Base-by-base conservation (phyloP, 73 alveolate genomes). In the Paramecium sonneborni region DNA sequence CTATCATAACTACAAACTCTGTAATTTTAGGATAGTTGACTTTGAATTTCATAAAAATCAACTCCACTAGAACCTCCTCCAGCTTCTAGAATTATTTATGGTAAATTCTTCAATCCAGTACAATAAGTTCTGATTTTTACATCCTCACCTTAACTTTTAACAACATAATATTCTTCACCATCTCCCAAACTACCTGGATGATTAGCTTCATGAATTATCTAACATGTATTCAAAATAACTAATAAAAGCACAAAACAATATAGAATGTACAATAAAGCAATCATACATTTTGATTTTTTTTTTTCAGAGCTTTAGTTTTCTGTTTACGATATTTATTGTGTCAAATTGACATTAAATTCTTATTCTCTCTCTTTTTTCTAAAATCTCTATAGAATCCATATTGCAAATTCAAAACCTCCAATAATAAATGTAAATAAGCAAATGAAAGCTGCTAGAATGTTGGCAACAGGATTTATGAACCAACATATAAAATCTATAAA, bases 11-110 rank as follows among this genome's bases (percentile, higher is more conserved):
- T 74, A 76, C 94, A 89, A 20, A 89, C 93, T 8, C 39, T 30
- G 28, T 89, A 89, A 11, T 70, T 28, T 15, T 34, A 38, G 11
- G 44, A 41, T 41, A 70, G 68, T 52, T 52, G 92, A n/a, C 20
- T 79, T 89, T 89, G 34, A 12, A 89, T n/a, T 14, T 76, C 90
- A 44, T 39, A 89, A 52, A 89, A 85, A 43, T 89, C 94, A 5
- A 76, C 37, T 21, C 93, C 93, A 23, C 92, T 21, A 6, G 94
- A 89, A 32, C 94, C 94, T 23, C 94, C 94, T n/a, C 94, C 94
- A 79, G 88, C 94, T 24, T 89, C 94, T 26, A 68, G 23, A 12
- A 89, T n/a, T 15, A 89, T 46, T 9, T 76, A 28, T 15, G 43
- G 32, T 20, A 0, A 20, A 10, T 15, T 14, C 12, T n/a, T 18